Conservation (phyloP, 2,329 filamentous ascomycete species). For the Microsporum canis region DNA sequence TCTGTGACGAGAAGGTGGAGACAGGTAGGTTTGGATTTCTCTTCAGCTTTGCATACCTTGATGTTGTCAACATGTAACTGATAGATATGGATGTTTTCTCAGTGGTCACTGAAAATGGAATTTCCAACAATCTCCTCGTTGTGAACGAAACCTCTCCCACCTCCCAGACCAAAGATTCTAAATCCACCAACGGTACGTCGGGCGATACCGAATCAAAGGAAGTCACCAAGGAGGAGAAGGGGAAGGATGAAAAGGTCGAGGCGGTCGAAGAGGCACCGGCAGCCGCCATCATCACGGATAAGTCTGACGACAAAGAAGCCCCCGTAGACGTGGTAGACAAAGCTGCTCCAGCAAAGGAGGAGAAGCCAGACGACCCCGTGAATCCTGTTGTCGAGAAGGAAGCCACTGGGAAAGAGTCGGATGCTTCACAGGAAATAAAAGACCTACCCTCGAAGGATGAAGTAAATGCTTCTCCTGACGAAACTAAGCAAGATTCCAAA, state of each 20-base stretch:
- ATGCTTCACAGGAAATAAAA: background rate
- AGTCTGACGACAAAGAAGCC: background rate
- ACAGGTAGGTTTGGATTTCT: slow-evolving; percentile 16
- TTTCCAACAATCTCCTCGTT: slow-evolving; percentile 16
- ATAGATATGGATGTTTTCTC: background rate
- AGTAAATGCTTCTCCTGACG: background rate
- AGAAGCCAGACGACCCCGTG: background rate
- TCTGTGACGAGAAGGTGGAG: slow-evolving; percentile 20
- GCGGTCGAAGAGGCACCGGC: background rate
- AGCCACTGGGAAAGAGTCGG: background rate
- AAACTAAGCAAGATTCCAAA: background rate
- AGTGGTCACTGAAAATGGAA: slow-evolving; percentile 19
- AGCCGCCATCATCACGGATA: background rate
- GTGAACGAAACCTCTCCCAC: slow-evolving; percentile 4
- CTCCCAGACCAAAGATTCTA: background rate
- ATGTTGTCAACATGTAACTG: background rate
- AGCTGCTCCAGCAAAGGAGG: slow-evolving; percentile 9
- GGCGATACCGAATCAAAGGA: slow-evolving; percentile 7
- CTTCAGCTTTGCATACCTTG: background rate
- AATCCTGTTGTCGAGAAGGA: background rate
- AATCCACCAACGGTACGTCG: background rate
- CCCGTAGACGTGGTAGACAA: slow-evolving; percentile 4
- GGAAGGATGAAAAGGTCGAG: background rate
- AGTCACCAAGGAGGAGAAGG: background rate
- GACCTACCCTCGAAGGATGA: background rate